Conservation (phyloP, 75 land plant species). For the Pinus tabuliformis region DNA sequence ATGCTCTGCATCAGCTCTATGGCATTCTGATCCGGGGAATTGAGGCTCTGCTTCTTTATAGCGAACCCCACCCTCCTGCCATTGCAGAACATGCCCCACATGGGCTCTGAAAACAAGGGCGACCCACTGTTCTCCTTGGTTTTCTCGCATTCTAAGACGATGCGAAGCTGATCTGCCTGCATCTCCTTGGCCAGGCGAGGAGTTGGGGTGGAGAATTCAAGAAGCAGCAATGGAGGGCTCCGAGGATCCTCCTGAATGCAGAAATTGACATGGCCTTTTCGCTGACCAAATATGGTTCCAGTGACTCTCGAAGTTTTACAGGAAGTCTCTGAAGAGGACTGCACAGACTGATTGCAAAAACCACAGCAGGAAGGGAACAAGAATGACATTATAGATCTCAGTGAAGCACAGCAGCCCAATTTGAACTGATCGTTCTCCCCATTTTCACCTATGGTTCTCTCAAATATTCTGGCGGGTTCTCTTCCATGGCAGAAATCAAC, state of each 20-base stretch:
- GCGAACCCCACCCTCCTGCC: constrained; percentile 38
- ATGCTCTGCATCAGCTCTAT: constrained; percentile 18
- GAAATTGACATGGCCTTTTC: constrained; percentile 24
- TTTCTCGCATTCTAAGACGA: constrained; percentile 34
- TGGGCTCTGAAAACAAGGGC: constrained; percentile 25
- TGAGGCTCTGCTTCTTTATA: constrained; percentile 5
- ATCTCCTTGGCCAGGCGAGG: constrained; percentile 28
- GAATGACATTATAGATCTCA: constrained; percentile 8
- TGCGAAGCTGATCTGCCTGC: constrained; percentile 31
- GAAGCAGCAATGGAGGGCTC: constrained; percentile 16
- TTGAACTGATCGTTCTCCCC: too few species aligned
- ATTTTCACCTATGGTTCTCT: too few species aligned
- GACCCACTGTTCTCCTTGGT: constrained; percentile 6
- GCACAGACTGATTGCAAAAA: neutral
- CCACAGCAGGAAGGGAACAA: constrained; percentile 11
- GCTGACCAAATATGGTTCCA: constrained; percentile 25
- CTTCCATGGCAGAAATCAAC: too few species aligned
- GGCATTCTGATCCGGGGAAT: neutral
- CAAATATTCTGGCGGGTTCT: too few species aligned
- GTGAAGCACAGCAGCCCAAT: constrained; percentile 7
- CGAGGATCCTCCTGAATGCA: constrained; percentile 28
- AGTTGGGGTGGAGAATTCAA: constrained; percentile 39
- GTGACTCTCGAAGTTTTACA: constrained; percentile 9
- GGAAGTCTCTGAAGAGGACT: neutral
- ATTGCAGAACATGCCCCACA: constrained; percentile 43